phyloP scores from a whole-genome alignment of 2,329 filamentous ascomycete species.

The Waltergamsia citrina region DNA sequence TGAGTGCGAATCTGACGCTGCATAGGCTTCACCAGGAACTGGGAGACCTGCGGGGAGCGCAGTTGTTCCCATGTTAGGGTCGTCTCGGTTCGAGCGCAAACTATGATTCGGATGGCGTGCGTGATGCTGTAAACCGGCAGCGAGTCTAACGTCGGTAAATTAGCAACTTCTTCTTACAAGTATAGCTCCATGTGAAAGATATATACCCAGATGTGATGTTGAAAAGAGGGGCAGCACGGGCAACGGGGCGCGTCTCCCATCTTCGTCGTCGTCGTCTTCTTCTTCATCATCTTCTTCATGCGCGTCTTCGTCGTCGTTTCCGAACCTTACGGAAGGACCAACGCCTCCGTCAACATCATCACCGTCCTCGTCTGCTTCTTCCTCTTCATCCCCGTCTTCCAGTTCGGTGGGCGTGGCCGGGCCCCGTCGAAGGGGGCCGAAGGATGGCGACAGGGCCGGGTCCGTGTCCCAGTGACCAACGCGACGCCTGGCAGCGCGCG shows the following conservation, averaged over 20 bases:
- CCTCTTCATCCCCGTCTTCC: constrained; percentile 40
- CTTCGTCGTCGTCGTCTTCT: constrained; percentile 28
- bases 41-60: constrained; percentile 88
- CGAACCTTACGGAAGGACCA: constrained; percentile 1
- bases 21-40: constrained; percentile 92
- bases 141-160: constrained; percentile 51
- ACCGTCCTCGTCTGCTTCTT: constrained; percentile 29
- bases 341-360: constrained; percentile 5
- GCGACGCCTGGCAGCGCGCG: constrained; percentile 22
- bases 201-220: constrained; percentile 61
- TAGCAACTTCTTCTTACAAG: background rate
- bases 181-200: background rate
- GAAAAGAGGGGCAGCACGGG: constrained; percentile 69
- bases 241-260: constrained; percentile 15
- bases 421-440: constrained; percentile 31
- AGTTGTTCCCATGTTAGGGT: constrained; percentile 92
- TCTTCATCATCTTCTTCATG: constrained; percentile 39
- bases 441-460: background rate
- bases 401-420: constrained; percentile 58
- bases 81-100: constrained; percentile 80
- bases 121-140: constrained; percentile 86
- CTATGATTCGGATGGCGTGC: constrained; percentile 77
- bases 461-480: constrained; percentile 12
- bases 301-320: constrained; percentile 21
- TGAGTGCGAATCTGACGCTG: constrained; percentile 77